A percentile compares a stretch with the other conserved stretches of the same genome.
These are phyloP conservation scores for Penicillium paxilli DNA, from an alignment of 495 filamentous ascomycete genomes.

Conservation along the genomic window DNA sequence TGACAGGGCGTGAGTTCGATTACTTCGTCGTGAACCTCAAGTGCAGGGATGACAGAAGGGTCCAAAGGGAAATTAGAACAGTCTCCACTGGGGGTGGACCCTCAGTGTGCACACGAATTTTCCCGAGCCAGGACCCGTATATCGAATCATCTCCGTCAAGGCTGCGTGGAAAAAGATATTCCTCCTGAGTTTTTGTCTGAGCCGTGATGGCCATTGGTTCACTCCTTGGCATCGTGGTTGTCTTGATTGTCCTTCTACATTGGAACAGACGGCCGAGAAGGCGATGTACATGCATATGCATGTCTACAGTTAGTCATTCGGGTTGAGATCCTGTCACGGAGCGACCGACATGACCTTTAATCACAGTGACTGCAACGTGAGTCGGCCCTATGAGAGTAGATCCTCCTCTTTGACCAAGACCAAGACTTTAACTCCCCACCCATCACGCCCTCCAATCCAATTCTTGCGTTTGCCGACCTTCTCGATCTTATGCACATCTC, in stretches of 20 bases:
- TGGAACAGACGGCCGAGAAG: background rate
- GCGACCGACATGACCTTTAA: background rate
- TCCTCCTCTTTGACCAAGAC: conserved; percentile 27
- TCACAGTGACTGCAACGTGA: background rate
- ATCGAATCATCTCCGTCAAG: background rate
- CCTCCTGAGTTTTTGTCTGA: no score
- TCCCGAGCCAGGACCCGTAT: background rate
- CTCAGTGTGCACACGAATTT: background rate
- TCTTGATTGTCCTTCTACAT: background rate
- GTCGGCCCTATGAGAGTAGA: background rate
- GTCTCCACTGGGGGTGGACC: background rate
- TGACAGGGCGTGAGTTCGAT: no score
- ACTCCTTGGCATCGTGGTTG: background rate
- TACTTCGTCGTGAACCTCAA: no score
- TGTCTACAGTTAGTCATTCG: no score
- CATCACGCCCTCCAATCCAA: conserved; percentile 33
- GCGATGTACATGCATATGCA: no score
- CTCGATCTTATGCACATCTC: conserved; percentile 25
- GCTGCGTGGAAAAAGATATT: background rate
- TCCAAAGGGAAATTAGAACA: background rate
- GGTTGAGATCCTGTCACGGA: no score
- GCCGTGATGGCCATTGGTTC: background rate
- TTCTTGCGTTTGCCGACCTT: conserved; percentile 38
- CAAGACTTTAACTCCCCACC: conserved; percentile 32
- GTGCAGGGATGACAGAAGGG: background rate